Base-by-base conservation (phyloP, 257 asterid species). In the Penstemon newberryi region DNA sequence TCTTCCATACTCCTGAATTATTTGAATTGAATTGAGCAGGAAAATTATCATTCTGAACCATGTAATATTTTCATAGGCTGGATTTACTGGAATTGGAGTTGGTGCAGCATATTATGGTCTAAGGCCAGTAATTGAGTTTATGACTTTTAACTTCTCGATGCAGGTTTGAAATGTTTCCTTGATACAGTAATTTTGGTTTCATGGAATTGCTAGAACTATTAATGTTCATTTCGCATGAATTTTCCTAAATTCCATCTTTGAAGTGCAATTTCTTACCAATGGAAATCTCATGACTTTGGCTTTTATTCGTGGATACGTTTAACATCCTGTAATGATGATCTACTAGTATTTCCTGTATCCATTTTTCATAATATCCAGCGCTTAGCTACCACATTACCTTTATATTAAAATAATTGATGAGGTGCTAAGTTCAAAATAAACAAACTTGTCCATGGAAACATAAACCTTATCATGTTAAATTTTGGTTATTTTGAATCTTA, bases 81-180 rank as follows among this genome's bases (percentile, higher is more conserved):
- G 97, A 59, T 90, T 90, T 74, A 15, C 97, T 68, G 96, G 96
- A 67, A 89, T 89, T 70, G 95, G 85, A 63, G 96, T 89, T 19
- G 96, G 96, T 73, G 92, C 96, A 43, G 96, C 96, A 56, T 89
- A 89, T 78, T 74, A 87, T 70, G 96, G 96, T 65, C 81, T 89
- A 69, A 81, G 73, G 82, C 96, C 96, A 52, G 75, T 89, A 46
- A 72, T 89, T 63, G 96, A 89, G 75, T 89, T 89, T 73, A 89
- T 89, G 96, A 89, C 96, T 7, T 82, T 89, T 66, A 89, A 89
- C 79, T 90, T 90, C 82, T 80, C 97, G 19, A 83, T 90, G 97
- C 97, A 90, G 97, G 97, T 90, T 49, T 49, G 75, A 60, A 19
- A 68, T 81, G 39, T 63, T 54, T 63, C 51, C 15, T 53, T 42